phyloP scores from a whole-genome alignment of 1,284 basidiomycete species.

The Gymnopus androsaceus region DNA sequence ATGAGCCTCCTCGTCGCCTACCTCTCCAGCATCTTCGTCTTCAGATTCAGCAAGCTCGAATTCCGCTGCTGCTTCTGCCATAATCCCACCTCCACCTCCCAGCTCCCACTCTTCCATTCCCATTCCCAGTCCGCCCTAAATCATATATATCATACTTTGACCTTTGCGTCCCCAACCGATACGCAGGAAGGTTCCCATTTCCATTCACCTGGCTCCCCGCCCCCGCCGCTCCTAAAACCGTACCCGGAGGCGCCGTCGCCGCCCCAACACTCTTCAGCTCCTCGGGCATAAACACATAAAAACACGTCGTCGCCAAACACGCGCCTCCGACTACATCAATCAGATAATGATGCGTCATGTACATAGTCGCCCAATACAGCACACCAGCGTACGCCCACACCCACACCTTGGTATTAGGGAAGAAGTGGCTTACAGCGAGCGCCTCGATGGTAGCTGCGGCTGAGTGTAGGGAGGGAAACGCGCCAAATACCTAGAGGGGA shows the following conservation, averaged over 20 bases:
- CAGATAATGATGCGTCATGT: slow-evolving; percentile 96
- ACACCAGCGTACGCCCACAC: slow-evolving; percentile 88
- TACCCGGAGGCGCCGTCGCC: slow-evolving; percentile 47
- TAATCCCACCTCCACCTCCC: slow-evolving; percentile 25
- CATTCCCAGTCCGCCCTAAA: slow-evolving; percentile 47
- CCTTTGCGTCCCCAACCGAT: slow-evolving; percentile 31
- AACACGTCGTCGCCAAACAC: slow-evolving; percentile 84
- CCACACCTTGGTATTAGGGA: slow-evolving; percentile 70
- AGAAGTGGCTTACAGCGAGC: slow-evolving; percentile 93
- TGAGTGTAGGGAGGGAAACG: slow-evolving; percentile 93
- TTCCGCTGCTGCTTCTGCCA: slow-evolving; percentile 45
- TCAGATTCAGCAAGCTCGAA: slow-evolving; percentile 47
- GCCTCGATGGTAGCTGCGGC: slow-evolving; percentile 92
- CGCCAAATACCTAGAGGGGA: slow-evolving; percentile 96
- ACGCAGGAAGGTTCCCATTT: slow-evolving; percentile 26
- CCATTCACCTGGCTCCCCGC: not conserved
- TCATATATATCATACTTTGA: slow-evolving; percentile 78
- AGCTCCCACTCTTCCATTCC: not conserved
- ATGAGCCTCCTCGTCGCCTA: slow-evolving; percentile 35
- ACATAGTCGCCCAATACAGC: slow-evolving; percentile 99
- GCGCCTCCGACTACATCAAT: slow-evolving; percentile 95
- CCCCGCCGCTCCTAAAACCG: not conserved
- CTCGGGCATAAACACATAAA: slow-evolving; percentile 88
- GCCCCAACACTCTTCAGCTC: slow-evolving; percentile 65
- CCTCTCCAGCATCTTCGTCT: slow-evolving; percentile 7